Conservation (phyloP, 805 yeast genomes). For the Metschnikowia borealis region DNA sequence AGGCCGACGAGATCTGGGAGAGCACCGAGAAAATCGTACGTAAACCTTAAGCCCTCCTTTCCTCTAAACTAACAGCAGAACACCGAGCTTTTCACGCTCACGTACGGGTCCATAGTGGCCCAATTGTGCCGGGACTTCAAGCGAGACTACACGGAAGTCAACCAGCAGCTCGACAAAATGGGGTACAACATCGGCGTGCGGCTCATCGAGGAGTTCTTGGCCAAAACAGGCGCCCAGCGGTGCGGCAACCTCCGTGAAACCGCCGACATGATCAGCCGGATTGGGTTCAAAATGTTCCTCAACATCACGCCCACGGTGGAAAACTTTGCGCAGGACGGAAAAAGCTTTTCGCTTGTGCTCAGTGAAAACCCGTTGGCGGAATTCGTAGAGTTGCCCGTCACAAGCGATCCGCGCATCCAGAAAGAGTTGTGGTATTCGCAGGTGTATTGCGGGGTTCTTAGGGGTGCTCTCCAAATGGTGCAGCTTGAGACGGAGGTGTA, state of each 20-base stretch:
- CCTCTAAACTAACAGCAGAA: conserved; percentile 42
- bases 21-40: conserved; percentile 78
- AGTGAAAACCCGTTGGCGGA: conserved; percentile 90
- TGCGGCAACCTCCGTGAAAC: conserved; percentile 80
- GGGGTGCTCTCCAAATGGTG: conserved; percentile 93
- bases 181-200: conserved; percentile 93
- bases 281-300: conserved; percentile 87
- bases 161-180: conserved; percentile 82
- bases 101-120: conserved; percentile 91
- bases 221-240: conserved; percentile 80
- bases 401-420: conserved; percentile 60
- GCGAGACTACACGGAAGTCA: conserved; percentile 72
- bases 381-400: conserved; percentile 82
- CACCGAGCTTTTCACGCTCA: conserved; percentile 88
- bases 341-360: conserved; percentile 66
- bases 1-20: conserved; percentile 91
- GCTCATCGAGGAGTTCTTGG: conserved; percentile 87
- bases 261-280: conserved; percentile 77
- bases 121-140: conserved; percentile 83
- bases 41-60: conserved; percentile 9
- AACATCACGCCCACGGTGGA: conserved; percentile 74
- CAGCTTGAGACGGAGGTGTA: conserved; percentile 84
- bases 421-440: conserved; percentile 91
- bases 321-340: conserved; percentile 74
- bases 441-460: conserved; percentile 79